Percentiles rank a stretch among this genome's conserved stretches.
phyloP scores from a whole-genome alignment of 495 filamentous ascomycete genomes.

The Tuber umbilicatum region DNA sequence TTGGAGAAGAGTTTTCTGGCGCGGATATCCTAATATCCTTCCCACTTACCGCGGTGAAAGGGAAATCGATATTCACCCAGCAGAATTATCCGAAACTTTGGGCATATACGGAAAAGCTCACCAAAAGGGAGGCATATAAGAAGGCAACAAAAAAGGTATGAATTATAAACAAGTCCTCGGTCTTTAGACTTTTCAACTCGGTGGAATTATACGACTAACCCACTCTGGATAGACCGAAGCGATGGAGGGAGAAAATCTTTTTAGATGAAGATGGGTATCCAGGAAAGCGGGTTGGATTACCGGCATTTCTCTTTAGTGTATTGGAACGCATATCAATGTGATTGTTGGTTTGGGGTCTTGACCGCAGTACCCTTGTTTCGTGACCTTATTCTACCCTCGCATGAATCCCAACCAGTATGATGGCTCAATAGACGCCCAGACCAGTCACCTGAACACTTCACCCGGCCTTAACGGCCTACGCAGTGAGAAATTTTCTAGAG shows the following conservation, averaged over 20 bases:
- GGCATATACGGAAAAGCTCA: conserved; percentile 57
- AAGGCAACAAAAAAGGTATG: conserved; percentile 43
- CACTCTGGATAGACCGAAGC: conserved; percentile 15
- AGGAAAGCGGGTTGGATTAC: neutral
- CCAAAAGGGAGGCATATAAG: conserved; percentile 58
- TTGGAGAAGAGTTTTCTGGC: conserved; percentile 62
- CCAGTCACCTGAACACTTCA: neutral
- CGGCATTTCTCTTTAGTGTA: neutral
- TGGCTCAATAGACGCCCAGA: neutral
- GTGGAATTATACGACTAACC: neutral
- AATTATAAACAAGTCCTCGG: neutral
- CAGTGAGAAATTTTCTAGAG: neutral
- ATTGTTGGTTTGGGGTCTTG: neutral
- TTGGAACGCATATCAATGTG: neutral
- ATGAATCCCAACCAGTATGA: neutral
- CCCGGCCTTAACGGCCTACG: neutral
- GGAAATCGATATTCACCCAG: conserved; percentile 45
- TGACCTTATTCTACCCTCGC: neutral
- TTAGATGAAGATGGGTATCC: neutral
- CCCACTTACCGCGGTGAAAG: conserved; percentile 55
- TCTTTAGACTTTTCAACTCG: neutral
- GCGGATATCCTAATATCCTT: conserved; percentile 79
- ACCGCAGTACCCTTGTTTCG: neutral
- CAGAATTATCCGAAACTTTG: conserved; percentile 55
- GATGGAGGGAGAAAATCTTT: conserved; percentile 14